Evolutionary conservation across 176 grass and related monocot species (phyloP).

Genomic region (Triticum monococcum): DNA sequence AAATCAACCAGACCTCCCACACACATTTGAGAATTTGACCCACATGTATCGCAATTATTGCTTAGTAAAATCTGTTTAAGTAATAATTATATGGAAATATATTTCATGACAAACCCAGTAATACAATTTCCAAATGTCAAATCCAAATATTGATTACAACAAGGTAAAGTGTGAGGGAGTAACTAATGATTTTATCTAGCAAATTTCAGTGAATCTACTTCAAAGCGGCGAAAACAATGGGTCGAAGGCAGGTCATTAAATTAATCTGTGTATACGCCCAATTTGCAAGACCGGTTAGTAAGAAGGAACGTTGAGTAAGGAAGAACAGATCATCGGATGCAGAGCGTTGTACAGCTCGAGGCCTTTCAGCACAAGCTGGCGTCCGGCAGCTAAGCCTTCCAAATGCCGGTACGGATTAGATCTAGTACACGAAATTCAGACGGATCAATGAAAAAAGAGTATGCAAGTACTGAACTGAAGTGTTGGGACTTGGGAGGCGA

Average conservation of each 20-base stretch:
- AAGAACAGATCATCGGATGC: neutral
- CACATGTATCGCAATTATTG: neutral
- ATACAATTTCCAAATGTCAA: neutral
- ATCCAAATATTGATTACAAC: no score
- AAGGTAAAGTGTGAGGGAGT: no score
- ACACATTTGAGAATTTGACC: neutral
- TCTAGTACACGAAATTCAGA: neutral
- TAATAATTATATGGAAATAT: neutral
- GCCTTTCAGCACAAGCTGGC: neutral
- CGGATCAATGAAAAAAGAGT: neutral
- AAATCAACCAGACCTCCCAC: no score
- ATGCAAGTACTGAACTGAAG: neutral
- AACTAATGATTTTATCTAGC: no score
- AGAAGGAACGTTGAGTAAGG: neutral
- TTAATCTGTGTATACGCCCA: neutral
- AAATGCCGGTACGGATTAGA: neutral
- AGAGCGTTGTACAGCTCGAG: neutral
- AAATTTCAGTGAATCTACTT: no score
- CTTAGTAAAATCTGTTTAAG: neutral
- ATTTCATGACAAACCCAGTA: neutral
- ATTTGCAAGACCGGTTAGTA: neutral
- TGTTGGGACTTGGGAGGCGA: neutral
- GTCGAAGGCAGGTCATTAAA: no score
- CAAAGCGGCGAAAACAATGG: no score
- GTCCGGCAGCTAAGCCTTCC: neutral